Percentiles rank a stretch among this genome's conserved stretches.
These are phyloP conservation scores for Boletus smithii DNA, from an alignment of 1,284 basidiomycete genomes.

Conservation along the genomic window DNA sequence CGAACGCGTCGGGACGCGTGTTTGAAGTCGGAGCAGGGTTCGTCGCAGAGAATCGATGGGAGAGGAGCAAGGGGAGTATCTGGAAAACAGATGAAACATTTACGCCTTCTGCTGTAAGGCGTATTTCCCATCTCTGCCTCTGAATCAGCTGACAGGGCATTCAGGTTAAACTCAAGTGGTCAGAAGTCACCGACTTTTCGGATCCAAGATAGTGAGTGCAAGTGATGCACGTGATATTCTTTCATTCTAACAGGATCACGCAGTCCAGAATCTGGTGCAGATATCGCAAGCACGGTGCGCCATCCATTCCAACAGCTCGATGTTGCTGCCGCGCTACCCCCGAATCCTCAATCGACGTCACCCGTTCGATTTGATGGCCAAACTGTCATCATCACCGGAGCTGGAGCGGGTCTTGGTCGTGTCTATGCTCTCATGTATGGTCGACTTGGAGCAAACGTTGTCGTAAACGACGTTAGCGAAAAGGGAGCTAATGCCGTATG, in stretches of 20 bases:
- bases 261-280: conserved; percentile 68
- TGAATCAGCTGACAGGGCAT: conserved; percentile 1
- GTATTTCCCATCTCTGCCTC: background rate
- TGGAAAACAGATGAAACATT: conserved; percentile 92
- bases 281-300: conserved; percentile 64
- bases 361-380: conserved; percentile 83
- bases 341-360: background rate
- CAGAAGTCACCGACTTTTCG: conserved; percentile 79
- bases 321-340: conserved; percentile 59
- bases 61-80: conserved; percentile 81
- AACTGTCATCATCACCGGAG: conserved; percentile 93
- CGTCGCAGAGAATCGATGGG: conserved; percentile 91
- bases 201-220: conserved; percentile 66
- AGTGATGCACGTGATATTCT: too few relatives aligned
- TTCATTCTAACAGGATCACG: conserved; percentile 5
- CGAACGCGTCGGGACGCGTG: conserved; percentile 81
- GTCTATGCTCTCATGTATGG: conserved; percentile 91
- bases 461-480: conserved; percentile 93
- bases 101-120: conserved; percentile 86
- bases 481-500: conserved; percentile 84
- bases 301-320: conserved; percentile 46
- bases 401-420: conserved; percentile 90
- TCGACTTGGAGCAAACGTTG: conserved; percentile 90
- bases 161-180: conserved; percentile 79
- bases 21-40: conserved; percentile 97